A percentile compares a stretch with the other conserved stretches of the same genome.
phyloP scores from a whole-genome alignment of 23 red algal species.

The Chondrus crispus region DNA sequence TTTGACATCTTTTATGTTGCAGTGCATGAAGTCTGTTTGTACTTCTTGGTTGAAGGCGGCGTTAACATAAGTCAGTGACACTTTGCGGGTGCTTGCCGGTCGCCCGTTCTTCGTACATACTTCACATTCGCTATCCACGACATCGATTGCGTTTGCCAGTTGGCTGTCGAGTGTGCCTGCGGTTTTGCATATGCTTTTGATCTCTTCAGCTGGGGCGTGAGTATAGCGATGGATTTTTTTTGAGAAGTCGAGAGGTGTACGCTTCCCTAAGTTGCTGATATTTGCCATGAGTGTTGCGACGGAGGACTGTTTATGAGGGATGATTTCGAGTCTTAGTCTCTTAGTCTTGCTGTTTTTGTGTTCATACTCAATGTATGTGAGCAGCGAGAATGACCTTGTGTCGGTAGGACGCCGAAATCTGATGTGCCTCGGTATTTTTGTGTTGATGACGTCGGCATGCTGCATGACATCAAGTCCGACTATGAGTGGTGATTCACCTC shows the following conservation, averaged over 20 bases:
- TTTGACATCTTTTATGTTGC: neutral
- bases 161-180: neutral
- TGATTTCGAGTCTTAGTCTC: neutral
- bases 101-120: neutral
- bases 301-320: neutral
- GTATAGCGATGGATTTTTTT: neutral
- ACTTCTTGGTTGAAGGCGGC: neutral
- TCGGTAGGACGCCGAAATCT: neutral
- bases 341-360: neutral
- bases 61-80: constrained; percentile 1
- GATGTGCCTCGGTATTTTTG: neutral
- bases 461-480: neutral
- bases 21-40: neutral
- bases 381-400: neutral
- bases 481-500: neutral
- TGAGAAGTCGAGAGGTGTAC: neutral
- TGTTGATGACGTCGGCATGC: neutral
- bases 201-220: neutral
- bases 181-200: neutral
- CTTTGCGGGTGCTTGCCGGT: neutral
- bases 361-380: neutral
- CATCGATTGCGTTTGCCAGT: neutral
- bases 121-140: neutral
- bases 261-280: neutral
- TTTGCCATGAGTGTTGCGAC: neutral